A percentile compares a stretch with the other conserved stretches of the same genome.
phyloP scores from a whole-genome alignment of 345 rosid genomes.

The Trapa incisa region DNA sequence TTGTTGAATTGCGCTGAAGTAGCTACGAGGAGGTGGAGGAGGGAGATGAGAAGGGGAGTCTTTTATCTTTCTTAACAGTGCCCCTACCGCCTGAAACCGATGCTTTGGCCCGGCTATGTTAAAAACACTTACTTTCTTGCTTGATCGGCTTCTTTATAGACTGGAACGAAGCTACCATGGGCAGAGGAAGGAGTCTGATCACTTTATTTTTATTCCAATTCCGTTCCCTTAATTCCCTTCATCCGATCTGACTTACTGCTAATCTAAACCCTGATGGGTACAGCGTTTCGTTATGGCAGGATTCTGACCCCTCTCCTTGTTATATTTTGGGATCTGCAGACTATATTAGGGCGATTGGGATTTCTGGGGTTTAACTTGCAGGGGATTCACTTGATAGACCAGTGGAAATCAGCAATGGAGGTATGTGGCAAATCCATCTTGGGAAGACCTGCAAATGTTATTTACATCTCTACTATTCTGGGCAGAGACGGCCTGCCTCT shows the following conservation, averaged over 20 bases:
- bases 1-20: background rate
- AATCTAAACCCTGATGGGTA: background rate
- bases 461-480: conserved; percentile 78
- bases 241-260: background rate
- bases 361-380: background rate
- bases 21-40: background rate
- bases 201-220: background rate
- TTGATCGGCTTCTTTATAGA: background rate
- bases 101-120: background rate
- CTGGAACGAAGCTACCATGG: background rate
- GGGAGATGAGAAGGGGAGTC: background rate
- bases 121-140: background rate
- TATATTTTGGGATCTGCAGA: conserved; percentile 27
- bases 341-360: background rate
- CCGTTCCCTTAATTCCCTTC: background rate
- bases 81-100: background rate
- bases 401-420: conserved; percentile 44
- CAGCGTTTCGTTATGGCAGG: background rate
- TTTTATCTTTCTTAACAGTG: background rate
- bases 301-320: conserved; percentile 1
- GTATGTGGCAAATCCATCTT: conserved; percentile 59
- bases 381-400: conserved; percentile 2
- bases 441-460: conserved; percentile 60
- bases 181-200: background rate
- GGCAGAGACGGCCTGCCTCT: conserved; percentile 59